Evolutionary conservation across 805 yeast species (phyloP).

Genomic region (Kuraishia floccosa): DNA sequence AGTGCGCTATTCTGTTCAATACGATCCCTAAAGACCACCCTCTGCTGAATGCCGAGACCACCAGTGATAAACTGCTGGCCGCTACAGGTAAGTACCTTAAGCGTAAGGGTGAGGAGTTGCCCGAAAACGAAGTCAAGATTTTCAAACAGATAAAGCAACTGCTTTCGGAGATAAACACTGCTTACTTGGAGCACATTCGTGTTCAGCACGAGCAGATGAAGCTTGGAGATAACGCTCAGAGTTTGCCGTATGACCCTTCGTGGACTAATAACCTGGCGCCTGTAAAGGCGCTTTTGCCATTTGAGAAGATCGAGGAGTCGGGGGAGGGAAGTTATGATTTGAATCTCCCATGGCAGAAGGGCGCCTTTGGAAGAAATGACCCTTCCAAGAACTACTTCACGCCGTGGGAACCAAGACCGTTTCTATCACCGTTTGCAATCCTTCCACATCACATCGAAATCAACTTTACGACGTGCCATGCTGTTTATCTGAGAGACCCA

Average conservation of each 20-base stretch:
- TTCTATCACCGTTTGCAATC: slow-evolving; percentile 84
- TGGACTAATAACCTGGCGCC: slow-evolving; percentile 37
- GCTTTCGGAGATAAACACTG: slow-evolving; percentile 19
- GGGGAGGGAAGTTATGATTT: slow-evolving; percentile 27
- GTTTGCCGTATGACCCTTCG: slow-evolving; percentile 13
- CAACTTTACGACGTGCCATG: slow-evolving; percentile 87
- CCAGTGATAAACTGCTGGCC: neutral
- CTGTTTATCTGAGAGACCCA: slow-evolving; percentile 93
- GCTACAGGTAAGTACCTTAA: neutral
- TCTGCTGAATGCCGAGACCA: slow-evolving; percentile 9
- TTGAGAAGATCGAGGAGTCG: slow-evolving; percentile 18
- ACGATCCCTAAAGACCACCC: slow-evolving; percentile 11
- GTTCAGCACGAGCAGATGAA: neutral
- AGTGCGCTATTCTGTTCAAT: slow-evolving; percentile 24
- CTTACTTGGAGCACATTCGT: slow-evolving; percentile 19
- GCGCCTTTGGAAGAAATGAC: slow-evolving; percentile 70
- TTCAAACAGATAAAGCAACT: slow-evolving; percentile 19
- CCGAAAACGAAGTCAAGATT: slow-evolving; percentile 7
- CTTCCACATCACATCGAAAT: slow-evolving; percentile 88
- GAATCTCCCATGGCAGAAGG: slow-evolving; percentile 71
- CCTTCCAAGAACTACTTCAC: slow-evolving; percentile 80
- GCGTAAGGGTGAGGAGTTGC: slow-evolving; percentile 2
- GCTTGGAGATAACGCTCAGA: neutral
- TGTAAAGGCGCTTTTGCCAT: slow-evolving; percentile 27
- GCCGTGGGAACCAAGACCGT: slow-evolving; percentile 94